Conservation (phyloP, 331 rosid species). For the Acacia pycnantha region DNA sequence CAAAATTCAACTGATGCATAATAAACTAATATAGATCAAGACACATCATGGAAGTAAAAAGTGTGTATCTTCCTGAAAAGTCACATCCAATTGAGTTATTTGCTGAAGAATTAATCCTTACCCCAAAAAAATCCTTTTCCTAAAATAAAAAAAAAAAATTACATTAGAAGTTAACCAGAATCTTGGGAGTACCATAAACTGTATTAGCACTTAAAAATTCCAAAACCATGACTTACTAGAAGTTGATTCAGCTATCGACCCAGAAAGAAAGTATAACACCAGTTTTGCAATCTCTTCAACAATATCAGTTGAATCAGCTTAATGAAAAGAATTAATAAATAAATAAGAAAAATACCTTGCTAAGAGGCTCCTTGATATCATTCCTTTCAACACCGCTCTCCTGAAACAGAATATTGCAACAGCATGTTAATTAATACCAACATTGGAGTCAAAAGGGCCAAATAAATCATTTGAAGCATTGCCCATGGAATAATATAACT, state of each 20-base stretch:
- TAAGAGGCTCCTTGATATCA: slow-evolving; percentile 89
- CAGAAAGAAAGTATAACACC: background rate
- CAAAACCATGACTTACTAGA: background rate
- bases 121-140: background rate
- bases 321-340: background rate
- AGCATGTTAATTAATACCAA: slow-evolving; percentile 16
- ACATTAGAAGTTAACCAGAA: background rate
- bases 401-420: slow-evolving; percentile 47
- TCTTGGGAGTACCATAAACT: background rate
- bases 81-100: slow-evolving; percentile 2
- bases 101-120: background rate
- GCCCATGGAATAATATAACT: slow-evolving; percentile 1
- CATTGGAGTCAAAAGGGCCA: background rate
- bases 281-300: background rate
- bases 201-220: background rate
- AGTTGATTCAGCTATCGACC: background rate
- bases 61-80: background rate
- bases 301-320: background rate
- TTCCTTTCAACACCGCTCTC: slow-evolving; percentile 93
- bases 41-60: background rate
- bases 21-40: background rate
- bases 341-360: slow-evolving; percentile 61
- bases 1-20: no score
- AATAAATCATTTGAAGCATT: slow-evolving; percentile 19
- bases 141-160: background rate